Conservation (phyloP, 306 rosid species). For the barrel medic (Medicago truncatula) region DNA sequence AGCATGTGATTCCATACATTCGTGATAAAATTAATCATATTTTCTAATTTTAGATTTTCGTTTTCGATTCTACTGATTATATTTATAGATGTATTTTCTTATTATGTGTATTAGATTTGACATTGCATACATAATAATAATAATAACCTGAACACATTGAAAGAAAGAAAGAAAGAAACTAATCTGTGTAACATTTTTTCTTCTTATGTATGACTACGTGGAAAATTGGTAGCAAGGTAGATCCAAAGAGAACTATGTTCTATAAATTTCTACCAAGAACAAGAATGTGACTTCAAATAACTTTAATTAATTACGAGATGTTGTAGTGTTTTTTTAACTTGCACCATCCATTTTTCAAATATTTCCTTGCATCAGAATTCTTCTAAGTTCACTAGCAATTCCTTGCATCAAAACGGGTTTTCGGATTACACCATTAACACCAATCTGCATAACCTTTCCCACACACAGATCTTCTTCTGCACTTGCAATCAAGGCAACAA, state of each 20-base stretch:
- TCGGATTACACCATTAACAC: constrained; percentile 80
- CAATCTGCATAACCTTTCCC: constrained; percentile 81
- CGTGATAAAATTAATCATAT: not conserved
- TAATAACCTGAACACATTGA: constrained; percentile 22
- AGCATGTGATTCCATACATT: no score
- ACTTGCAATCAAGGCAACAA: constrained; percentile 71
- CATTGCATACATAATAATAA: constrained; percentile 26
- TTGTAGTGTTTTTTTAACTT: constrained; percentile 37
- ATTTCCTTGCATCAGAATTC: constrained; percentile 78
- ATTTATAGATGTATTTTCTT: not conserved
- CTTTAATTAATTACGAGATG: constrained; percentile 38
- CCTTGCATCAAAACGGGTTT: constrained; percentile 88
- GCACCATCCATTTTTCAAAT: constrained; percentile 41
- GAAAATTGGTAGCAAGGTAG: constrained; percentile 45
- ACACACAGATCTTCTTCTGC: constrained; percentile 82
- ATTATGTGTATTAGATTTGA: constrained; percentile 17
- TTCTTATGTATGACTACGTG: constrained; percentile 56
- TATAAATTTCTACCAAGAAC: constrained; percentile 43
- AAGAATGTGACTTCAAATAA: constrained; percentile 45
- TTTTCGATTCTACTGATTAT: constrained; percentile 17
- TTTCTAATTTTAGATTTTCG: not conserved
- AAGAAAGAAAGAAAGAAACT: constrained; percentile 44
- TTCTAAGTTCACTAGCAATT: constrained; percentile 75
- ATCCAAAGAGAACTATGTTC: constrained; percentile 47
- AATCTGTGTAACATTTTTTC: constrained; percentile 60